Percentiles rank a stretch among this genome's conserved stretches.
phyloP scores from a whole-genome alignment of 805 yeast species.

The Jamesozyma spencerorum region DNA sequence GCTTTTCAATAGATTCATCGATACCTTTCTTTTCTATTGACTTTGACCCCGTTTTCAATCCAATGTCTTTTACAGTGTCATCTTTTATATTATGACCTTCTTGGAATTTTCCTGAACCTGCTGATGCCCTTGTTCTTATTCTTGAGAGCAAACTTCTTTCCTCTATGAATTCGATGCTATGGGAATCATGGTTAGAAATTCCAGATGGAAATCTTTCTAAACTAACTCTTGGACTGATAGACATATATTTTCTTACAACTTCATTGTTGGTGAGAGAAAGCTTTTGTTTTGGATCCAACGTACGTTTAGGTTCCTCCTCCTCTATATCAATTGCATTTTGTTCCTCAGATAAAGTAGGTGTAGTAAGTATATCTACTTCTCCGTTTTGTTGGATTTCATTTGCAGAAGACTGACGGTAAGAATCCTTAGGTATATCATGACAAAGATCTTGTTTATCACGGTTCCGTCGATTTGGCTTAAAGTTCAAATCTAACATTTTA shows the following conservation, averaged over 20 bases:
- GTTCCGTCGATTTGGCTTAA: constrained; percentile 7
- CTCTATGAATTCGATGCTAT: neutral
- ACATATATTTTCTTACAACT: neutral
- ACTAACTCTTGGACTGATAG: constrained; percentile 7
- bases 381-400: neutral
- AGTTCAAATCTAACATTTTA: constrained; percentile 18
- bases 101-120: neutral
- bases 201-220: constrained; percentile 6
- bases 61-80: too few relatives aligned
- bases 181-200: too few relatives aligned
- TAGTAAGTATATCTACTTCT: too few relatives aligned
- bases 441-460: neutral
- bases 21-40: neutral
- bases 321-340: neutral
- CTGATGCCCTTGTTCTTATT: neutral
- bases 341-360: too few relatives aligned
- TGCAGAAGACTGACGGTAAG: too few relatives aligned
- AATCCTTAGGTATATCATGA: neutral
- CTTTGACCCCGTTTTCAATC: too few relatives aligned
- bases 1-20: neutral
- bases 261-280: too few relatives aligned
- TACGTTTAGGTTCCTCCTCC: neutral
- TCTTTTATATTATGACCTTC: neutral
- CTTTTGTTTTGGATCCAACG: neutral
- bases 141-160: neutral